Percentiles rank a stretch among this genome's conserved stretches.
Evolutionary conservation across 2,329 filamentous ascomycete species (phyloP).

Genomic region (Penicillium glabrum): DNA sequence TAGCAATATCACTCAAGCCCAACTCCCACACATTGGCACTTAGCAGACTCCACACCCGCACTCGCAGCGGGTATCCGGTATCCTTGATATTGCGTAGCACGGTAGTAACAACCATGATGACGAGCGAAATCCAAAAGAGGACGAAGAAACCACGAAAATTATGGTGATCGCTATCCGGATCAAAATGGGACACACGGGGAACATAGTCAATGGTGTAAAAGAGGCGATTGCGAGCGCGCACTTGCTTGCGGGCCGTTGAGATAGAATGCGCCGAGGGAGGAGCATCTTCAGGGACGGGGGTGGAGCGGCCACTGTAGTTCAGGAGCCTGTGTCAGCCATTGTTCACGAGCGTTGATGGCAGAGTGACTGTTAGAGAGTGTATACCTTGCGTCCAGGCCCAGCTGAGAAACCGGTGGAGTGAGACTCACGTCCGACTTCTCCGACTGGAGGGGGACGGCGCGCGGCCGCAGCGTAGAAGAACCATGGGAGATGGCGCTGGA

Average conservation of each 20-base stretch:
- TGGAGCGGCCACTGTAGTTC: constrained; percentile 70
- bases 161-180: constrained; percentile 84
- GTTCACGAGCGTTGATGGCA: not conserved
- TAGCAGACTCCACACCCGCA: constrained; percentile 85
- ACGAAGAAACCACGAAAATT: constrained; percentile 98
- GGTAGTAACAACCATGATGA: constrained; percentile 96
- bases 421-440: constrained; percentile 25
- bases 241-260: constrained; percentile 79
- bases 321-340: constrained; percentile 6
- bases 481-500: constrained; percentile 30
- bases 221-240: constrained; percentile 76
- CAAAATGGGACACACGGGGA: constrained; percentile 90
- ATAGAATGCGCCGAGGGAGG: constrained; percentile 88
- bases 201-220: constrained; percentile 94
- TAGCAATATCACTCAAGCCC: constrained; percentile 76
- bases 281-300: constrained; percentile 82
- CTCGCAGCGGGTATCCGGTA: constrained; percentile 80
- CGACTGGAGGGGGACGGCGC: constrained; percentile 29
- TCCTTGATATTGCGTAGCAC: constrained; percentile 92
- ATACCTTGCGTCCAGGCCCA: constrained; percentile 39
- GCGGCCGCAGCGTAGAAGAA: constrained; percentile 32
- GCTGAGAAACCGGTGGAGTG: constrained; percentile 28
- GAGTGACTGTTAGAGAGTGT: not conserved
- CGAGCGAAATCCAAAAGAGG: constrained; percentile 94
- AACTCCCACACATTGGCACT: constrained; percentile 87